Evolutionary conservation across 2,329 filamentous ascomycete species (phyloP).

Genomic region (Botryotinia convoluta): DNA sequence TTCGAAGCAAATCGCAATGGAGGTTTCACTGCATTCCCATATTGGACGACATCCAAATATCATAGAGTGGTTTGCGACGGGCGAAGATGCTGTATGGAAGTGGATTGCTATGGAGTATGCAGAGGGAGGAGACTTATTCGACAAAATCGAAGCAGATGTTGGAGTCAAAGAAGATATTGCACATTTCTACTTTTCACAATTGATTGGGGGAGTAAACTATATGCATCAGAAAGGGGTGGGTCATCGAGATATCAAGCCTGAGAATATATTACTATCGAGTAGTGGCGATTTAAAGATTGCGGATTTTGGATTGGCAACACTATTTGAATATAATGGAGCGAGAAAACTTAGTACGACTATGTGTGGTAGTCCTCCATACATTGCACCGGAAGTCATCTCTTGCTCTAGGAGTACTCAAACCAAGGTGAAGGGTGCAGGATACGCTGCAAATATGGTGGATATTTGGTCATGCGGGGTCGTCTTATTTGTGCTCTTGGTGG

Average conservation of each 20-base stretch:
- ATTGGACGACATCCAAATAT: conserved; percentile 89
- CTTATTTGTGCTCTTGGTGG: conserved; percentile 90
- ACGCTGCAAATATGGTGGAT: conserved; percentile 78
- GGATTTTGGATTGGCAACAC: conserved; percentile 91
- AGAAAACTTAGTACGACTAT: conserved; percentile 82
- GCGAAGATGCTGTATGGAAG: conserved; percentile 81
- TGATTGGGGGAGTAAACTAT: conserved; percentile 85
- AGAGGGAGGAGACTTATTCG: conserved; percentile 92
- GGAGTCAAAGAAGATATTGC: conserved; percentile 93
- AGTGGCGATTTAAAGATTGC: conserved; percentile 89
- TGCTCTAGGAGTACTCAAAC: conserved; percentile 47
- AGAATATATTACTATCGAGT: conserved; percentile 87
- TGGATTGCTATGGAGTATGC: conserved; percentile 99
- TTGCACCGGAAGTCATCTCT: conserved; percentile 83
- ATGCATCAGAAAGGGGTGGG: conserved; percentile 96
- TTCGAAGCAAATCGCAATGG: conserved; percentile 85
- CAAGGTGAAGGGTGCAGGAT: conserved; percentile 56
- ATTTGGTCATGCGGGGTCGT: conserved; percentile 98
- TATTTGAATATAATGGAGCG: conserved; percentile 86
- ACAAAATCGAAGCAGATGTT: conserved; percentile 98
- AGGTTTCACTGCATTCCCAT: conserved; percentile 85
- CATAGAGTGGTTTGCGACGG: conserved; percentile 86
- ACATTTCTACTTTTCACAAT: conserved; percentile 92
- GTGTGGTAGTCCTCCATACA: conserved; percentile 94
- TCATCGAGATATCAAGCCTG: conserved; percentile 88